These are phyloP conservation scores for Termitomyces sp. DNA, from an alignment of 768 basidiomycete genomes.

Conservation along the genomic window DNA sequence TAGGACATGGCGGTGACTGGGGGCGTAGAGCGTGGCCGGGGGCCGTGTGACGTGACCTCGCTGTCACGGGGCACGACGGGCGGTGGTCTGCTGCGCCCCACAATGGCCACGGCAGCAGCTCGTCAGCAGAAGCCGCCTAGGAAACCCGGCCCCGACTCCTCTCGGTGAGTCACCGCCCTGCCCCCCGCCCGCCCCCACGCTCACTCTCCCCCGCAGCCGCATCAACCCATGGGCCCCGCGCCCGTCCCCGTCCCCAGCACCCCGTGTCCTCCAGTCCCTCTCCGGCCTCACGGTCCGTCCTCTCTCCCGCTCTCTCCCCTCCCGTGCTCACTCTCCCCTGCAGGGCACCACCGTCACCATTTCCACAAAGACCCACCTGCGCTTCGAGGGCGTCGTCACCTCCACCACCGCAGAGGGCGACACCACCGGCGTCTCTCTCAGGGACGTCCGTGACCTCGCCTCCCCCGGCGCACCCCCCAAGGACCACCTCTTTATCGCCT, in stretches of 20 bases:
- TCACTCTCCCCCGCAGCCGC: conserved; percentile 28
- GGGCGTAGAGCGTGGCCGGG: conserved; percentile 11
- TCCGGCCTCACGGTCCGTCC: conserved; percentile 64
- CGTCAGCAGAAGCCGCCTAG: conserved; percentile 60
- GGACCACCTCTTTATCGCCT: conserved; percentile 64
- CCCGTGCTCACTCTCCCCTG: conserved; percentile 1
- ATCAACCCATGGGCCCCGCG: conserved; percentile 60
- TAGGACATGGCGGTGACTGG: conserved; percentile 41
- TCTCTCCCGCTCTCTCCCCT: background rate
- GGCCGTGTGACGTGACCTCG: background rate
- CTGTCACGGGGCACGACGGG: too few relatives aligned
- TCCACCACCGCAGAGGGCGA: conserved; percentile 63
- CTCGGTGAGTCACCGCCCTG: conserved; percentile 43
- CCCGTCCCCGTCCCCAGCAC: conserved; percentile 66
- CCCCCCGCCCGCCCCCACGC: background rate
- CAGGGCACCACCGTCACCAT: conserved; percentile 78
- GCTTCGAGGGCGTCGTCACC: conserved; percentile 68
- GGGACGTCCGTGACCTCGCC: conserved; percentile 71
- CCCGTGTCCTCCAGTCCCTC: conserved; percentile 58
- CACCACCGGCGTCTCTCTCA: conserved; percentile 65
- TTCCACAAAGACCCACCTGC: conserved; percentile 59
- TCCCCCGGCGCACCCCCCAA: conserved; percentile 63
- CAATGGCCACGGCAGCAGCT: conserved; percentile 26
- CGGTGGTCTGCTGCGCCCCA: too few relatives aligned
- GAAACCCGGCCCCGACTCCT: conserved; percentile 57